Evolutionary conservation across 2,329 filamentous ascomycete genomes (phyloP).

Genomic region (Pseudogymnoascus sp.): DNA sequence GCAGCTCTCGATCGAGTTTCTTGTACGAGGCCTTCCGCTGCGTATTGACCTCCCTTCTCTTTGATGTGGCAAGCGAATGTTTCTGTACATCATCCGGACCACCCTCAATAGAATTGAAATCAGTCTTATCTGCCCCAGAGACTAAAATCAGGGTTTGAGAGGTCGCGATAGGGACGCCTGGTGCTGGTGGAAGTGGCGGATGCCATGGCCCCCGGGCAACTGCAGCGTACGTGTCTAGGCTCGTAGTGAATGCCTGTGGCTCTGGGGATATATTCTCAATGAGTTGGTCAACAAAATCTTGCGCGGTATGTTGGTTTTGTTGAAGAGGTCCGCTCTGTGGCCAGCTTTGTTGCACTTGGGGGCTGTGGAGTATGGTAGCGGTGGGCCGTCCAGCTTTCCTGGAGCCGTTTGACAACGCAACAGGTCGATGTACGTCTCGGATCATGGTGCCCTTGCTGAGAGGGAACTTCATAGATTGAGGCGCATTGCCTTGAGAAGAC

Average conservation of each 20-base stretch:
- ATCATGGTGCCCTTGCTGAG: neutral
- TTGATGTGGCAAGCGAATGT: neutral
- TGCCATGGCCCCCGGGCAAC: neutral
- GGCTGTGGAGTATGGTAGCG: neutral
- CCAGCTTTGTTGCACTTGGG: neutral
- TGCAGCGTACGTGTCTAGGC: neutral
- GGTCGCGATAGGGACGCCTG: neutral
- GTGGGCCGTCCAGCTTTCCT: neutral
- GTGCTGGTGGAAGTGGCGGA: neutral
- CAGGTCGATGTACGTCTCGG: neutral
- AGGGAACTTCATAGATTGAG: neutral
- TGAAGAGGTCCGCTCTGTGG: neutral
- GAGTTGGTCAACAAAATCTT: neutral
- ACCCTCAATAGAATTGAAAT: neutral
- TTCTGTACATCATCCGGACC: neutral
- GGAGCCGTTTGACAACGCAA: neutral
- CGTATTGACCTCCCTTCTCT: neutral
- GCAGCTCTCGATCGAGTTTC: no score
- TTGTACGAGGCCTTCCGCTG: no score
- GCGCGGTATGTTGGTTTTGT: neutral
- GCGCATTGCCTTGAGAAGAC: neutral
- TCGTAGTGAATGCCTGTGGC: neutral
- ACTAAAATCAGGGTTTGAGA: neutral
- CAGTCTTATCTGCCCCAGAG: neutral
- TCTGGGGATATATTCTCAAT: neutral